Conservation (phyloP, 768 basidiomycete species). For the Hebeloma cylindrosporum region DNA sequence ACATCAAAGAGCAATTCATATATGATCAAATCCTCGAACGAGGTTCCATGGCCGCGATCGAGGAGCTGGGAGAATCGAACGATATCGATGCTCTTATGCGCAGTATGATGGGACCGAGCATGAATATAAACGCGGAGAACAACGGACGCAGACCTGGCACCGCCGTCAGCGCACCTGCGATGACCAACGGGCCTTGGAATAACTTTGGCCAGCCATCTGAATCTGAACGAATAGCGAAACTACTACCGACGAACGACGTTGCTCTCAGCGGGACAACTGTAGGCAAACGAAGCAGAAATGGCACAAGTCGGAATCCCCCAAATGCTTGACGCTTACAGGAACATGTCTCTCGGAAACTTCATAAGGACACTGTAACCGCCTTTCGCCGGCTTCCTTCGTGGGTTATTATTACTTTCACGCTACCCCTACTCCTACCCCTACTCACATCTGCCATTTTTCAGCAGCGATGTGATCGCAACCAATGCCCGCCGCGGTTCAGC, state of each 20-base stretch:
- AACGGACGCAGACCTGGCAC: slow-evolving; percentile 7
- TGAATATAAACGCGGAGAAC: slow-evolving; percentile 19
- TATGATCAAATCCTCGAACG: slow-evolving; percentile 48
- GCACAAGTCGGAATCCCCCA: slow-evolving; percentile 25
- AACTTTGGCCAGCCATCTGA: slow-evolving; percentile 27
- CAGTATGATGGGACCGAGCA: slow-evolving; percentile 47
- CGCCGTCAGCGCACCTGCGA: slow-evolving; percentile 12
- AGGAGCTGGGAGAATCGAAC: slow-evolving; percentile 41
- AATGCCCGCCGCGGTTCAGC: too few relatives aligned
- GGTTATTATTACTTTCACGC: too few relatives aligned
- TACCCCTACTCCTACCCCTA: too few relatives aligned
- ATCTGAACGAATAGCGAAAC: slow-evolving; percentile 15
- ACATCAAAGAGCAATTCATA: slow-evolving; percentile 48
- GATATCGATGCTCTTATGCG: slow-evolving; percentile 52
- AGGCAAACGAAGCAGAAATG: slow-evolving; percentile 29
- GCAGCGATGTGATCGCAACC: too few relatives aligned
- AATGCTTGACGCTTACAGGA: too few relatives aligned
- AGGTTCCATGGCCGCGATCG: slow-evolving; percentile 45
- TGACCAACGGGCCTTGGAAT: slow-evolving; percentile 37
- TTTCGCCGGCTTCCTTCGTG: too few relatives aligned
- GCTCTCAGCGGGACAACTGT: slow-evolving; percentile 22
- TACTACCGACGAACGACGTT: slow-evolving; percentile 6
- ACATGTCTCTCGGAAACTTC: too few relatives aligned
- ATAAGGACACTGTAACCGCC: too few relatives aligned
- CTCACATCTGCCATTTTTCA: too few relatives aligned